Conservation (phyloP, 2,329 filamentous ascomycete genomes). For the Cercospora zeae-maydis region DNA sequence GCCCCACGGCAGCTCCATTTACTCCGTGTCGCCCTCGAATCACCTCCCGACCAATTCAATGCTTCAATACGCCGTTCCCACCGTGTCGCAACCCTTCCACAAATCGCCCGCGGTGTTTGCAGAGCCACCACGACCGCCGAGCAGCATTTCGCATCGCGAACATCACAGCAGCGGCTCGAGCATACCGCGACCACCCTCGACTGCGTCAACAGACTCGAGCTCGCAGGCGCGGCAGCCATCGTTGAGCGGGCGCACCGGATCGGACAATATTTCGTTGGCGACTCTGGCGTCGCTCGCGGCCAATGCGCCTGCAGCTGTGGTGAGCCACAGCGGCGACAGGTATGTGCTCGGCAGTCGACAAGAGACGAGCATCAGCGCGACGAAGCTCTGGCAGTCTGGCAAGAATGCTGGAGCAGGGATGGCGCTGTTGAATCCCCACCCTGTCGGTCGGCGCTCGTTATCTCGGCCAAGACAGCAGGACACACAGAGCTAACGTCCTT, state of each 20-base stretch:
- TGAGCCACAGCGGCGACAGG: constrained; percentile 14
- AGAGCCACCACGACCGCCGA: constrained; percentile 13
- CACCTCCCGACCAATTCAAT: constrained; percentile 46
- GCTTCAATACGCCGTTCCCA: constrained; percentile 44
- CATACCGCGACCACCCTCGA: constrained; percentile 53
- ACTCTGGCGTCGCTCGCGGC: constrained; percentile 29
- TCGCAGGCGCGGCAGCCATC: constrained; percentile 12
- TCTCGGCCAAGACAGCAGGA: neutral
- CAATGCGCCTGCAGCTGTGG: constrained; percentile 23
- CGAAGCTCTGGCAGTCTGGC: neutral
- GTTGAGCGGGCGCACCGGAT: constrained; percentile 12
- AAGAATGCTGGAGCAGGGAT: neutral
- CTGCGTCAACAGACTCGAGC: constrained; percentile 48
- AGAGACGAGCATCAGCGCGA: neutral
- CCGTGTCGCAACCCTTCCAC: constrained; percentile 25
- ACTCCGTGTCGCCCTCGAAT: neutral
- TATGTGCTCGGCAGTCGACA: constrained; percentile 5
- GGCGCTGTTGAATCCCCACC: neutral
- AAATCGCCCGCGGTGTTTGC: constrained; percentile 23
- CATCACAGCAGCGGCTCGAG: constrained; percentile 41
- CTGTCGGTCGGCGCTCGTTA: neutral
- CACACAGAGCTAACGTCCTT: neutral
- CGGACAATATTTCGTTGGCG: constrained; percentile 34
- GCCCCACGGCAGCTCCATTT: neutral
- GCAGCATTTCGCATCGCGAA: constrained; percentile 13